phyloP scores from a whole-genome alignment of 192 early-diverging fungal species.

The Allomyces macrogynus region DNA sequence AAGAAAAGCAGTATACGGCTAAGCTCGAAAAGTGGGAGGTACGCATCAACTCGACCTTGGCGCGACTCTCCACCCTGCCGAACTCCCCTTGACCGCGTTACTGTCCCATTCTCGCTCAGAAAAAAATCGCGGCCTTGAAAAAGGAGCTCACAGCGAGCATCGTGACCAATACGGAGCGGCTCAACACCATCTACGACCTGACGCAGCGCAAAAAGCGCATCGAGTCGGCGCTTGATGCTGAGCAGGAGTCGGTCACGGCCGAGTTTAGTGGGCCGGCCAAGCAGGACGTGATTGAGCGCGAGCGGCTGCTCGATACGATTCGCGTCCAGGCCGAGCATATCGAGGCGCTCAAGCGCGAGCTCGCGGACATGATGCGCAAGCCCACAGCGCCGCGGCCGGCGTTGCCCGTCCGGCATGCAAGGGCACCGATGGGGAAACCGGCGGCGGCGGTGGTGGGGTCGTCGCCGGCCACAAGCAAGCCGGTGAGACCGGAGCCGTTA shows the following conservation, averaged over 20 bases:
- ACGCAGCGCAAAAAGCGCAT: conserved; percentile 20
- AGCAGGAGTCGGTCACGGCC: conserved; percentile 26
- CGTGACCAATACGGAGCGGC: conserved; percentile 23
- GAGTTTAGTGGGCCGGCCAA: conserved; percentile 26
- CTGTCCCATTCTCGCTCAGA: conserved; percentile 4
- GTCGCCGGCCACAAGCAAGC: too few species aligned
- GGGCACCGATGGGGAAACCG: too few species aligned
- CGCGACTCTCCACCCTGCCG: neutral
- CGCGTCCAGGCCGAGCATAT: conserved; percentile 27
- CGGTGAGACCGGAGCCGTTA: too few species aligned
- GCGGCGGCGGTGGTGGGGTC: too few species aligned
- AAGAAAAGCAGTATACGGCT: conserved; percentile 23
- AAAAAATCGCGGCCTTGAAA: conserved; percentile 15
- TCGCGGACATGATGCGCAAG: neutral
- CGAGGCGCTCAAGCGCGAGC: conserved; percentile 16
- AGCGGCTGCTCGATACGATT: conserved; percentile 23
- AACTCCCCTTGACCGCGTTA: too few species aligned
- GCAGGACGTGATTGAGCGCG: conserved; percentile 24
- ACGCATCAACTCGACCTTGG: conserved; percentile 1
- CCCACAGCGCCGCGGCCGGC: neutral
- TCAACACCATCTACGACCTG: conserved; percentile 22
- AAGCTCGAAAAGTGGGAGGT: conserved; percentile 26
- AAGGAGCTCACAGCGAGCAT: conserved; percentile 22
- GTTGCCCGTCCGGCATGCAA: too few species aligned
- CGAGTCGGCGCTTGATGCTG: conserved; percentile 23